A percentile compares a stretch with the other conserved stretches of the same genome.
phyloP scores from a whole-genome alignment of 2,329 filamentous ascomycete genomes.

The Chaetothyriales sp. region DNA sequence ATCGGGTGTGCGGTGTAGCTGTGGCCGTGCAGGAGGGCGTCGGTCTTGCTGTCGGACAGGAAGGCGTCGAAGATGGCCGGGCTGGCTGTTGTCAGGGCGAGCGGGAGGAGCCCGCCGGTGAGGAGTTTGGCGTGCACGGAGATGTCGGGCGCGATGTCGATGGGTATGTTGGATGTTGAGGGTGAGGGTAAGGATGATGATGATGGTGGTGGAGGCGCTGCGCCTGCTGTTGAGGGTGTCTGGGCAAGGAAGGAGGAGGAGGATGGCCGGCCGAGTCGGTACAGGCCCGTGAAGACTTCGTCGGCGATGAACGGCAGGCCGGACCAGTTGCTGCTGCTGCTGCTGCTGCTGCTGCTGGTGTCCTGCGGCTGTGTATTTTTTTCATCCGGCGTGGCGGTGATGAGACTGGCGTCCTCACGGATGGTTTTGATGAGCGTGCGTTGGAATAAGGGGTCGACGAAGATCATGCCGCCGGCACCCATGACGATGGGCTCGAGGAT shows the following conservation, averaged over 20 bases:
- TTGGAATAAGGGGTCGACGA: slow-evolving; percentile 75
- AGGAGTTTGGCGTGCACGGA: slow-evolving; percentile 71
- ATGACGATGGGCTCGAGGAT: slow-evolving; percentile 69
- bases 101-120: slow-evolving; percentile 62
- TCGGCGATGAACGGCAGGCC: slow-evolving; percentile 70
- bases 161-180: background rate
- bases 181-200: background rate
- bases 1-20: slow-evolving; percentile 76
- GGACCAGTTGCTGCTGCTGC: slow-evolving; percentile 36
- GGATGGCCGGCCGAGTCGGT: slow-evolving; percentile 60
- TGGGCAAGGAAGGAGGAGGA: slow-evolving; percentile 50
- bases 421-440: slow-evolving; percentile 52
- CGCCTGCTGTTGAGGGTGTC: too few relatives aligned
- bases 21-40: slow-evolving; percentile 68
- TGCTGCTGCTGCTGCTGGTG: too few relatives aligned
- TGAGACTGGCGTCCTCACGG: slow-evolving; percentile 43
- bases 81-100: slow-evolving; percentile 62
- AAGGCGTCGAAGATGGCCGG: slow-evolving; percentile 60
- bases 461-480: slow-evolving; percentile 69
- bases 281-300: slow-evolving; percentile 76
- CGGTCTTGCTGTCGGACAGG: slow-evolving; percentile 54
- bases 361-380: too few relatives aligned
- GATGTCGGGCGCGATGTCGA: slow-evolving; percentile 47
- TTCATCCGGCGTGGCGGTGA: slow-evolving; percentile 34
- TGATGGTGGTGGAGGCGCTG: background rate